Evolutionary conservation across 140 eudicot genomes (phyloP), one percentile per base, ranked within the genome.

Genomic region (Senecio squalidus): DNA sequence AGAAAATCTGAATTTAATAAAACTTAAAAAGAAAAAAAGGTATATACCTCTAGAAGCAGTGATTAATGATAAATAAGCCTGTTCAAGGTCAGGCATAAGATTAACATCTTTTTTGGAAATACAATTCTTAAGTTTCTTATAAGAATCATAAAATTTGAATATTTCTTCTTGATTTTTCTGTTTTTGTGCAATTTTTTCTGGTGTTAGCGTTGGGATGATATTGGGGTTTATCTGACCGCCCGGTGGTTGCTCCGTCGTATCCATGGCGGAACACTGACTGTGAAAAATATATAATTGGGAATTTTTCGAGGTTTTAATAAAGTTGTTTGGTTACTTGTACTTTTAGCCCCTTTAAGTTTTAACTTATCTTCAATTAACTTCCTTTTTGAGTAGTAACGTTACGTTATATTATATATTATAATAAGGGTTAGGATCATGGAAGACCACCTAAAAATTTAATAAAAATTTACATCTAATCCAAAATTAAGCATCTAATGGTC

Each of bases 151-250:
- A 11, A 84, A 76, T 54, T 45, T 71, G 1, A 85, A 84, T 71
- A 92, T 87, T 70, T 87, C 98, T 28, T 92, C 98, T 54, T 68
- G 86, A 58, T 77, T 79, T 64, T 89, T 61, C 48, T 77, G 81
- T 72, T 86, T 58, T 60, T 83, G 84, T 16, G 58, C 58, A 27
- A 81, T 68, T 75, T 86, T 91, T 34, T 92, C 96, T 23, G 65
- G 86, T 21, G 91, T 68, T 24, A 76, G 76, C 62, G 63, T 53
- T 62, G 76, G 52, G 44, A 21, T n/a, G 69, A 91, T 18, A 72
- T 84, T 56, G 13, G 67, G 17, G 4, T 43, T 55, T 65, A 34
- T 16, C 13, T 29, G 55, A 25, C 9, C 14, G 11, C 80, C 80
- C 41, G 76, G 89, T 14, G 89, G 93, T 39, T 77, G 87, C 64